These are phyloP conservation scores for Hanseniaspora singularis DNA, from an alignment of 805 yeast species.

Conservation along the genomic window DNA sequence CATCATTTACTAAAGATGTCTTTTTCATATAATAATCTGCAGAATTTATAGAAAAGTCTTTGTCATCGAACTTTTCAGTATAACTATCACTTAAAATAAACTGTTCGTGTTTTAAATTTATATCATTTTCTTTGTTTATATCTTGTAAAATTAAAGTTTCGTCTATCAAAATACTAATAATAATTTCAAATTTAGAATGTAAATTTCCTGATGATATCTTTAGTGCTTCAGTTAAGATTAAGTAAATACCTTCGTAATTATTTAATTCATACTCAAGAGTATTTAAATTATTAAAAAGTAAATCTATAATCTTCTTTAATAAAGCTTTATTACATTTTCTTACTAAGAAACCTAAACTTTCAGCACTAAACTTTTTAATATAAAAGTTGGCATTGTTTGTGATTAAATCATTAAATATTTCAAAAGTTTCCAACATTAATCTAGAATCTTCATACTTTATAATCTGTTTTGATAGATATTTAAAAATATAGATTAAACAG, in stretches of 20 bases:
- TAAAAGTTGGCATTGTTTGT: conserved; percentile 43
- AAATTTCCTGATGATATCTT: conserved; percentile 58
- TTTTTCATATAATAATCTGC: conserved; percentile 16
- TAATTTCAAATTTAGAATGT: conserved; percentile 55
- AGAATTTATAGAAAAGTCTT: conserved; percentile 18
- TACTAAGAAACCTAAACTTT: conserved; percentile 73
- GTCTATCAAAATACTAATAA: conserved; percentile 38
- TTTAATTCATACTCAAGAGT: conserved; percentile 29
- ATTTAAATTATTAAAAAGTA: conserved; percentile 31
- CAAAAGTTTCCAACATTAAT: conserved; percentile 60
- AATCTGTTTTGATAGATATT: conserved; percentile 60
- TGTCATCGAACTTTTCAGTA: conserved; percentile 13
- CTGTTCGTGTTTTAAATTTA: background rate
- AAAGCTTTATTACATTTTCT: conserved; percentile 48
- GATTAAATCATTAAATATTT: conserved; percentile 50
- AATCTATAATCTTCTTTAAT: conserved; percentile 37
- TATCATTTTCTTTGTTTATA: conserved; percentile 7
- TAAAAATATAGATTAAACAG: conserved; percentile 76
- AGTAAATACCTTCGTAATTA: conserved; percentile 47
- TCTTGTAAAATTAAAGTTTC: conserved; percentile 19
- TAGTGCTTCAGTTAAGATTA: conserved; percentile 60
- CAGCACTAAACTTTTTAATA: conserved; percentile 74
- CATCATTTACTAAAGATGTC: conserved; percentile 44
- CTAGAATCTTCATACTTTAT: conserved; percentile 26
- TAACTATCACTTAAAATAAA: conserved; percentile 24